Base-by-base conservation (phyloP, 371 early-diverging fungal genomes). In the Syncephalastrum contaminatum region DNA sequence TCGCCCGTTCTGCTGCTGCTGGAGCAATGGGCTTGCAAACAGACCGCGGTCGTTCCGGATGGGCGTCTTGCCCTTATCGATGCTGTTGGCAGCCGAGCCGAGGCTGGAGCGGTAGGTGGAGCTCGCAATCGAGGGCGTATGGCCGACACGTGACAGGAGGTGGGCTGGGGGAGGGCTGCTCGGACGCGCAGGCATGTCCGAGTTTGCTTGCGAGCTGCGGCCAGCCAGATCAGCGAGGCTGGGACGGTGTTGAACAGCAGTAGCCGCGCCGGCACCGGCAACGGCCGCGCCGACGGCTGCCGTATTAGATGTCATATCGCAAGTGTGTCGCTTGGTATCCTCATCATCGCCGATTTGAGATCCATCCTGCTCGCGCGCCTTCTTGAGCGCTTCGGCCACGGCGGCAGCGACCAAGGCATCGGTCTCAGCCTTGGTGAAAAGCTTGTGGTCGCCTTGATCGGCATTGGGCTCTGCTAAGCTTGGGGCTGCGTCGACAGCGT, bases 351-450 rank as follows among this genome's bases (percentile, higher is more conserved):
- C 42, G 48, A 8, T 40, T n/a, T 44, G 45, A 12, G 48, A 4
- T 13, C 52, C 56, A 46, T 46, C 15, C 24, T 62, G 39, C n/a
- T 42, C 61, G n/a, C 53, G 42, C 15, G 41, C 54, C 43, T 62
- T 63, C 8, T 63, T 56, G 22, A 72, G 16, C 5, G 72, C 73
- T 6, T 51, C 53, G 39, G 73, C 71, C 10, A 76, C 73, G 18
- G 76, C 76, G 43, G 73, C 59, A 16, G 66, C 73, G 54, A 76
- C 58, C 55, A 76, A 50, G 10, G 56, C 63, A 59, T 76, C 69
- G 0, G 69, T 56, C 51, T 72, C 73, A 10, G 58, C 55, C 45
- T 69, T 70, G 16, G 22, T 53, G n/a, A 44, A 54, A 18, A 52
- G 36, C 48, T 56, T 62, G 45, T 39, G 46, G 13, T 51, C 59